phyloP scores from a whole-genome alignment of 2,329 filamentous ascomycete genomes.

The Capronia americana region DNA sequence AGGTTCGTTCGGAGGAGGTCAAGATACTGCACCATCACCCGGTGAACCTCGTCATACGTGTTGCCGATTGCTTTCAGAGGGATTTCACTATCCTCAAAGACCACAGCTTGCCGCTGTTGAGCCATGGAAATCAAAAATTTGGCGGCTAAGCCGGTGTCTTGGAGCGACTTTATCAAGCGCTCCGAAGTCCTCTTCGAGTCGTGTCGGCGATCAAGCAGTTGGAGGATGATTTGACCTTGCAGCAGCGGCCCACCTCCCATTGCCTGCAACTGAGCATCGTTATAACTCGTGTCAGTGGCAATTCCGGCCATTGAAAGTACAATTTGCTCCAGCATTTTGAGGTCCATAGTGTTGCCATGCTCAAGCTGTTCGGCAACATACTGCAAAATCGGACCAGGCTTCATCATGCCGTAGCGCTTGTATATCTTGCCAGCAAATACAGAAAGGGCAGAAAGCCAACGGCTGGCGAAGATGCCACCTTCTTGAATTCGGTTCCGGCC shows the following conservation, averaged over 20 bases:
- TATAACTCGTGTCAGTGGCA: conserved; percentile 83
- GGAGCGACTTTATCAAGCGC: conserved; percentile 78
- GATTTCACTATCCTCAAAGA: conserved; percentile 75
- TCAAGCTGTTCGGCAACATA: conserved; percentile 87
- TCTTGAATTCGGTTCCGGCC: conserved; percentile 66
- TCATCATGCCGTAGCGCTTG: conserved; percentile 81
- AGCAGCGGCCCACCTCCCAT: conserved; percentile 86
- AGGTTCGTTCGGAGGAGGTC: conserved; percentile 86
- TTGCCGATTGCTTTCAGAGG: conserved; percentile 90
- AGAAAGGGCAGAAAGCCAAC: conserved; percentile 89
- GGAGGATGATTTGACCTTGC: conserved; percentile 78
- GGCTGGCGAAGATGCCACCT: conserved; percentile 78
- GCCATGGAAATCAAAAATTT: conserved; percentile 88
- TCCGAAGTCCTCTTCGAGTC: conserved; percentile 76
- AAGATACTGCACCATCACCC: conserved; percentile 83
- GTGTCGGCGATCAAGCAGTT: conserved; percentile 81
- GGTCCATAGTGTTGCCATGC: conserved; percentile 82
- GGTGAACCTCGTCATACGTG: conserved; percentile 87
- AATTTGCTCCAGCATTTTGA: conserved; percentile 89
- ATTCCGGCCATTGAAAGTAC: conserved; percentile 94
- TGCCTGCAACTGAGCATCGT: conserved; percentile 82
- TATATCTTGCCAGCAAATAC: conserved; percentile 92
- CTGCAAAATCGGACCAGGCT: conserved; percentile 82
- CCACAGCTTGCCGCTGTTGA: conserved; percentile 85
- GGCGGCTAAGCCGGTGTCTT: conserved; percentile 77